phyloP scores from a whole-genome alignment of 257 asterid species.

The Solanum lignicaule region DNA sequence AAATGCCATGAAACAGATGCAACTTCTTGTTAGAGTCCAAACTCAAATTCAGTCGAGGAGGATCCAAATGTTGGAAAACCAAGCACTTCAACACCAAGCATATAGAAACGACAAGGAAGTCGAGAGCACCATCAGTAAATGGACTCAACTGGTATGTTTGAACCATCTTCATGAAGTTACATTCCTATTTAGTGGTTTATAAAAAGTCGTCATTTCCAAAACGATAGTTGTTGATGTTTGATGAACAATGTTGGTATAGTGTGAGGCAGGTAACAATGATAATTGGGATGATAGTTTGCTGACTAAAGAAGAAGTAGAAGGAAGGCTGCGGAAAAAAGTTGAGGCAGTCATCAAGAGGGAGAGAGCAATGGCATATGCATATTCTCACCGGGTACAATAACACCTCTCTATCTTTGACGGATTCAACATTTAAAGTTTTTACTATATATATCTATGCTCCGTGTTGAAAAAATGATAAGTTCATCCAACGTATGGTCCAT shows the following conservation, averaged over 20 bases:
- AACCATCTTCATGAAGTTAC: not conserved
- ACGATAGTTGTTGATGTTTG: not conserved
- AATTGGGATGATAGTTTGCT: slow-evolving; percentile 83
- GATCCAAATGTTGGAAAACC: slow-evolving; percentile 76
- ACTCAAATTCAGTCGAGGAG: slow-evolving; percentile 81
- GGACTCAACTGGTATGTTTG: slow-evolving; percentile 50
- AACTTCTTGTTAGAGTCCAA: slow-evolving; percentile 75
- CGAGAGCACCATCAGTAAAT: slow-evolving; percentile 60
- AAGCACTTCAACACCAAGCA: slow-evolving; percentile 34
- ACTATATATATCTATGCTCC: not conserved
- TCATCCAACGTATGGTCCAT: not conserved
- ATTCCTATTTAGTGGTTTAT: not conserved
- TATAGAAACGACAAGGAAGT: slow-evolving; percentile 37
- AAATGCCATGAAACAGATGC: slow-evolving; percentile 93
- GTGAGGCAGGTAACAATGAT: slow-evolving; percentile 49
- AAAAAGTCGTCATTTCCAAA: not conserved
- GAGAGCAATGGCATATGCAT: slow-evolving; percentile 91
- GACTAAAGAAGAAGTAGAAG: slow-evolving; percentile 75
- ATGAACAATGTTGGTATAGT: slow-evolving; percentile 19
- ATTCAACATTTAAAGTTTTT: not conserved
- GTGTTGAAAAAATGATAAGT: not conserved
- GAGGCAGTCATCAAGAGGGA: slow-evolving; percentile 92
- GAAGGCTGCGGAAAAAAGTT: slow-evolving; percentile 48
- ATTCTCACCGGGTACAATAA: slow-evolving; percentile 65
- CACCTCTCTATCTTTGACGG: not conserved